Base-by-base conservation (phyloP, 495 filamentous ascomycete species). In the Penicillium longicatenatum region DNA sequence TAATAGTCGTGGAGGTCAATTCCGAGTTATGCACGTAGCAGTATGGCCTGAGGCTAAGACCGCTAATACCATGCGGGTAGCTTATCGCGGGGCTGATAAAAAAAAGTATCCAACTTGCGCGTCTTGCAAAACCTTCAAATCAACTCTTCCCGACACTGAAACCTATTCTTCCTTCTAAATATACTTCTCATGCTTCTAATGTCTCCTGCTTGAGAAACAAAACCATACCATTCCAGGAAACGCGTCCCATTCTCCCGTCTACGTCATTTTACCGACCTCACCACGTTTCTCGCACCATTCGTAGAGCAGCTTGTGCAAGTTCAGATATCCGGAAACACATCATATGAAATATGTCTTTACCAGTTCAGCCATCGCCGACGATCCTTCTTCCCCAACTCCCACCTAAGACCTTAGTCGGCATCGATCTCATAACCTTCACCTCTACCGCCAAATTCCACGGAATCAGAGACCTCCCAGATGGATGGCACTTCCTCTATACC, bases 401-500 rank as follows among this genome's bases (percentile, higher is more conserved):
- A 14, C 70, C 78, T 6, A 77, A 75, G 52, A 80, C 79, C 47
- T 65, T 82, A 30, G 75, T 79, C 67, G 77, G 79, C 24, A 77
- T 82, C 65, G 77, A 83, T 59, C 75, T 83, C 14, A 73, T 82
- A 54, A 79, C 79, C 50, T 81, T 83, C 63, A 81, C 78, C 22
- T 80, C 81, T 0, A 77, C 80, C 20, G 56, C 77, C 31, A 78
- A 77, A 26, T 87, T 89, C 70, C 75, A 76, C 55, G 86, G 86
- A 8, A 81, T 89, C 62, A 82, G 81, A 54, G 75, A 84, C 57
- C 51, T 88, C 11, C 79, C 85, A 1, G 46, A 65, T 2, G 84
- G 84, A 43, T 83, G 77, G 73, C 86, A 89, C 58, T 86, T 87
- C 60, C 68, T 86, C 17, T 89, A 86, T 64, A 83, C 79, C 0